Base-by-base conservation (phyloP, 805 yeast species). In the Saccharomyces mikatae region DNA sequence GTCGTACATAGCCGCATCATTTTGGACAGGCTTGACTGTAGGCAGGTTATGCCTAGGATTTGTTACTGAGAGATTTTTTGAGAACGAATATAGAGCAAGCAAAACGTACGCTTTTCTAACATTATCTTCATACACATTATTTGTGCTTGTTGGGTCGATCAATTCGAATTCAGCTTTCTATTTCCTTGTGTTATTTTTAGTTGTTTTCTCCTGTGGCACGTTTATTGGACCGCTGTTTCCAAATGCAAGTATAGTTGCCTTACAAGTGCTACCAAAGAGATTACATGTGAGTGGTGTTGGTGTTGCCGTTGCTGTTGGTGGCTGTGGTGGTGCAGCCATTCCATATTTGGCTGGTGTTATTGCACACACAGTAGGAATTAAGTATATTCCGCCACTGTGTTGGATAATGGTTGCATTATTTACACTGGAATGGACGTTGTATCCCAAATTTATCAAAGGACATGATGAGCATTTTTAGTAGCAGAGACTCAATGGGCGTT, bases 291-390 rank as follows among this genome's bases (percentile, higher is more conserved):
- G 81, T 17, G 91, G 89, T 1, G 77, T 89, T 8, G 91, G 96
- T 0, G 74, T 86, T 52, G 80, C 86, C 22, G 83, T 90, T 54
- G 90, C 94, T 0, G 65, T 87, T 56, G 96, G 95, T 6, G 91
- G 94, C 2, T 81, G 84, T 14, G 96, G 96, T 1, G 87, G 86
- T n/a, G 92, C 95, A 0, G 76, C 80, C 0, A 58, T 87, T 6
- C 94, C 95, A 1, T 85, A 82, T 58, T 52, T 81, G 2, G 75
- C 84, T 41, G 96, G 96, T 8, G 54, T 65, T 2, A 30, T 65
- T 0, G 58, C 69, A 6, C 67, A 67, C 30, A n/a, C 52, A 26
- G 49, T 66, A 1, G 69, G 69, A 1, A 62, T 69, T 46, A 30
- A 55, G 17, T 60, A 63, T 54, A 54, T 68, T 14, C 74, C 74